Evolutionary conservation across 169 alveolate species (phyloP).

Genomic region (Eimeria maxima): DNA sequence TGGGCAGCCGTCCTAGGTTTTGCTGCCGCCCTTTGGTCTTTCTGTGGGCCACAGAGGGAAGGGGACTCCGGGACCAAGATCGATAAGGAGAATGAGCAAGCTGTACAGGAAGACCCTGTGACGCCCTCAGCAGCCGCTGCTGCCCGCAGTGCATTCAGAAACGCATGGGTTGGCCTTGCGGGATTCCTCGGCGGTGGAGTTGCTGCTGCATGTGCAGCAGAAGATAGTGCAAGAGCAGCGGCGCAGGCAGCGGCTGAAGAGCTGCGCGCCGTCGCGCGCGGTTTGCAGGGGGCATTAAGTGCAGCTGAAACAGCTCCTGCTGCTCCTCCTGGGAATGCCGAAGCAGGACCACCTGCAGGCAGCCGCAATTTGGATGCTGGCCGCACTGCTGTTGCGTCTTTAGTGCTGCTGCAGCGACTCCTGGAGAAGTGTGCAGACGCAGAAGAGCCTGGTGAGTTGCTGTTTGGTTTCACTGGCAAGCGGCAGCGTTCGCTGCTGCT

Average conservation of each 20-base stretch:
- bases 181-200: conserved; percentile 21
- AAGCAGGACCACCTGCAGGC: background rate
- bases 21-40: conserved; percentile 58
- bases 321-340: conserved; percentile 1
- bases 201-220: background rate
- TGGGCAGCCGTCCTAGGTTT: conserved; percentile 68
- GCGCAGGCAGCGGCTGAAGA: conserved; percentile 47
- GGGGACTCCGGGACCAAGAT: background rate
- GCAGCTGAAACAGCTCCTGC: conserved; percentile 1
- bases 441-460: conserved; percentile 38
- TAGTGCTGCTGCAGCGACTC: conserved; percentile 39
- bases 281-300: background rate
- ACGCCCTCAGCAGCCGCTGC: conserved; percentile 44
- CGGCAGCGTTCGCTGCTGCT: conserved; percentile 74
- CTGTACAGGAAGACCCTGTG: background rate
- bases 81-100: background rate
- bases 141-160: background rate
- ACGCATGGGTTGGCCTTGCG: conserved; percentile 50
- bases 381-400: conserved; percentile 31
- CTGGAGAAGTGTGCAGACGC: conserved; percentile 25
- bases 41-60: conserved; percentile 29
- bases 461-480: conserved; percentile 34
- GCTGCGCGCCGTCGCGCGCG: conserved; percentile 23
- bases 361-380: background rate
- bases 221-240: conserved; percentile 5